A percentile compares a stretch with the other conserved stretches of the same genome.
Conservation (phyloP, 371 early-diverging fungal genomes). For the Actinomortierella wolfii region DNA sequence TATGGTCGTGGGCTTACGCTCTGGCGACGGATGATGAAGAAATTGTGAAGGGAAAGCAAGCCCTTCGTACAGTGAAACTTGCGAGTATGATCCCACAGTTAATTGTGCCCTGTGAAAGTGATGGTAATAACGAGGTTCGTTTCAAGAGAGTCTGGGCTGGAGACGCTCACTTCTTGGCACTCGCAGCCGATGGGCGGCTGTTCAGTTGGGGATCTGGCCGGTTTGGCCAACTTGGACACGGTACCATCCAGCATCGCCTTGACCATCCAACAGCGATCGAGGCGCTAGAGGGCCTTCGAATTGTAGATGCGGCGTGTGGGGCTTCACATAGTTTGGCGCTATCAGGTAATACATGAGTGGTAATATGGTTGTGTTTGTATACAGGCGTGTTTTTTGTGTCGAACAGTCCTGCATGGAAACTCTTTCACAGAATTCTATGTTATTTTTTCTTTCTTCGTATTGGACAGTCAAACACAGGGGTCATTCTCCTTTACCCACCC, state of each 20-base stretch:
- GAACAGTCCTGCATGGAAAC: too few relatives aligned
- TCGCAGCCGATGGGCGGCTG: constrained; percentile 16
- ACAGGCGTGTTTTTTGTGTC: background rate
- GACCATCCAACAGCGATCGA: constrained; percentile 34
- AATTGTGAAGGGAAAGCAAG: too few relatives aligned
- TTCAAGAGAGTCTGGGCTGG: constrained; percentile 36
- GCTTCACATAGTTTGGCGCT: constrained; percentile 31
- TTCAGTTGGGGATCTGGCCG: constrained; percentile 45
- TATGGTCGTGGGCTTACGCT: too few relatives aligned
- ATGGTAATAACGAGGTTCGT: too few relatives aligned
- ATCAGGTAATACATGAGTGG: constrained; percentile 13
- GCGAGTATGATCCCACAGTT: too few relatives aligned
- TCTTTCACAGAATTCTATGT: too few relatives aligned
- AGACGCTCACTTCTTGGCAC: constrained; percentile 33
- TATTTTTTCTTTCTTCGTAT: too few relatives aligned
- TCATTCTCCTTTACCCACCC: too few relatives aligned
- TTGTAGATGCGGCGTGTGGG: constrained; percentile 32
- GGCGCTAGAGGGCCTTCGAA: constrained; percentile 25
- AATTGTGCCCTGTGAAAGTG: too few relatives aligned
- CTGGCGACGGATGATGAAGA: too few relatives aligned
- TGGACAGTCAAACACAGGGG: too few relatives aligned
- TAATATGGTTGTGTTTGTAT: background rate
- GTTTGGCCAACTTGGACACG: constrained; percentile 45
- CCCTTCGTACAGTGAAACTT: too few relatives aligned
- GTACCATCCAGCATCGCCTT: background rate